These are phyloP conservation scores for Sporopachydermia lactativora DNA, from an alignment of 805 yeast species.

Conservation along the genomic window DNA sequence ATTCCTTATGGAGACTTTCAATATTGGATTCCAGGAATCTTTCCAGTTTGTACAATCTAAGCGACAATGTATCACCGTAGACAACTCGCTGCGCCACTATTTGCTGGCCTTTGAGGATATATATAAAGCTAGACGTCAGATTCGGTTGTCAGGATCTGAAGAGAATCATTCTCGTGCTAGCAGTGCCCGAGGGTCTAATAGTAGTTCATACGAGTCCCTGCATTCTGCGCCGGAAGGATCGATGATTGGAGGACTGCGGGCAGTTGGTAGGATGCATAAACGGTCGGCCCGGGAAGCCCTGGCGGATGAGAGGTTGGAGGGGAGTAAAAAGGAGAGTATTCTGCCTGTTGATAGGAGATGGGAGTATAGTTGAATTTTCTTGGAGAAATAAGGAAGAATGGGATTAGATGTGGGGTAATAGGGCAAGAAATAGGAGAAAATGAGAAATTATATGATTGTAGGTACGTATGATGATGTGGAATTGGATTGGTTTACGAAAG, in stretches of 20 bases:
- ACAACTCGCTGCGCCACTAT: conserved; percentile 12
- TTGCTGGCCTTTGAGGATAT: conserved; percentile 12
- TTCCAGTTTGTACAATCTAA: conserved; percentile 18
- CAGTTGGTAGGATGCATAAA: not conserved
- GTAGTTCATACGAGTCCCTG: not conserved
- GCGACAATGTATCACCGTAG: conserved; percentile 16
- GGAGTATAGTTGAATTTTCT: too few relatives aligned
- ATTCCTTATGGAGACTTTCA: conserved; percentile 13
- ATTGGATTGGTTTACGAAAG: too few relatives aligned
- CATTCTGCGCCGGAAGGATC: not conserved
- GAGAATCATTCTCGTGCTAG: not conserved
- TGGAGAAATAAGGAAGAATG: too few relatives aligned
- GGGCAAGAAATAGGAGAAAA: too few relatives aligned
- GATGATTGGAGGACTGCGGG: not conserved
- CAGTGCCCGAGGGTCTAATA: not conserved
- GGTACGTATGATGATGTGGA: too few relatives aligned
- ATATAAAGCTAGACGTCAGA: conserved; percentile 5
- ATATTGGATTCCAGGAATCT: conserved; percentile 12
- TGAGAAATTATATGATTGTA: too few relatives aligned
- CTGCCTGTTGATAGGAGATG: too few relatives aligned
- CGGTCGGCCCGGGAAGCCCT: not conserved
- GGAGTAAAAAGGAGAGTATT: not conserved
- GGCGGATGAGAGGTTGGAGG: not conserved
- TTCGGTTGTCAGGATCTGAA: conserved; percentile 5
- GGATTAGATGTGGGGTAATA: too few relatives aligned